Base-by-base conservation (phyloP, 257 asterid species). In the Nicotiana benthamiana region DNA sequence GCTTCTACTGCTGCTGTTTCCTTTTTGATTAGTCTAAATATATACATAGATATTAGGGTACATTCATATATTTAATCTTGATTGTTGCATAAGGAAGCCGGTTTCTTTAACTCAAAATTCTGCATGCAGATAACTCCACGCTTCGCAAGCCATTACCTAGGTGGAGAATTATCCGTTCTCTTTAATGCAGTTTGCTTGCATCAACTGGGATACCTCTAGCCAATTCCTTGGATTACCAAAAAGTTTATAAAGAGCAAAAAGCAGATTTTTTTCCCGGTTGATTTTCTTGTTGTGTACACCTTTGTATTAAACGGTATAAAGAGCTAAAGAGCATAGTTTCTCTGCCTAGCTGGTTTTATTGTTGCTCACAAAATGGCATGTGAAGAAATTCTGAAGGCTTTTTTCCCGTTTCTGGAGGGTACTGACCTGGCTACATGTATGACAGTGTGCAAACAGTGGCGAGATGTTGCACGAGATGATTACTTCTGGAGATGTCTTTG, bases 401-500 rank as follows among this genome's bases (percentile, higher is more conserved):
- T 96, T 34, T 96, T 96, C 87, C 97, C 99, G 30, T 85, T 91
- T 64, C 90, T 96, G 20, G 97, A 96, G 72, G 93, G 97, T 30
- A 83, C 53, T 64, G 99, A 96, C 85, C 97, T 96, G 36, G 97
- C 88, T 3, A 76, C 87, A 63, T 96, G 98, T 75, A 91, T 92
- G 97, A 51, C 79, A 30, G 98, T 96, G 59, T 89, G 89, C 81
- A 96, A 90, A 89, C 94, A 87, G 82, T 96, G 99, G 98, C 89
- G 72, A 54, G 95, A 89, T 53, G 77, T 87, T 79, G 98, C 97
- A 48, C 80, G 26, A 79, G 99, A 96, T 53, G 99, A 96, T 87
- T 94, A 90, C 85, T 86, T 94, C 63, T 96, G 99, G 99, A 96
- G 91, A 91, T 96, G 99, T 83, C 84, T 94, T 1, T 96, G 99